Conservation (phyloP, 2,329 filamentous ascomycete species). For the Penicillium sp. region DNA sequence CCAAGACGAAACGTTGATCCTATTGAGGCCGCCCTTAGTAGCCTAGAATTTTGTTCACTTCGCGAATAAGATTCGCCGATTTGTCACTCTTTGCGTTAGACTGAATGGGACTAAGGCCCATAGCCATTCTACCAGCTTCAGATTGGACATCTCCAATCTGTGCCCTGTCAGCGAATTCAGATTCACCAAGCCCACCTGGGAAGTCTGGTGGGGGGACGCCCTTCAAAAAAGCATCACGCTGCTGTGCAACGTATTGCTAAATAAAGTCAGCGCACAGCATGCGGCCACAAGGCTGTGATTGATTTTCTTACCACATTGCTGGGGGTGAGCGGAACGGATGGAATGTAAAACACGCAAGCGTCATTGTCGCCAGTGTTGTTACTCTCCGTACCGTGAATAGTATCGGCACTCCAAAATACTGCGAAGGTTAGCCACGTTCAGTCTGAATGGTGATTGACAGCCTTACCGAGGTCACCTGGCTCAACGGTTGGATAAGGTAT, state of each 20-base stretch:
- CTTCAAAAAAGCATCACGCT: constrained; percentile 8
- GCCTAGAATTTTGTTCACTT: background rate
- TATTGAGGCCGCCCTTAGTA: no score
- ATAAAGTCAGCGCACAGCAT: background rate
- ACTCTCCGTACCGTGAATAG: constrained; percentile 10
- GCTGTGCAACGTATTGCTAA: constrained; percentile 13
- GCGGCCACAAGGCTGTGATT: background rate
- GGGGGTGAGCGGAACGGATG: constrained; percentile 11
- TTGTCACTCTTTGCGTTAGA: background rate
- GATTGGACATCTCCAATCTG: constrained; percentile 3
- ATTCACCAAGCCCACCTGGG: constrained; percentile 11
- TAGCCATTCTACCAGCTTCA: constrained; percentile 1
- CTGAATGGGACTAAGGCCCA: background rate
- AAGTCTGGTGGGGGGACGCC: constrained; percentile 16
- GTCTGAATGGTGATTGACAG: background rate
- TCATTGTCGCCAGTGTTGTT: constrained; percentile 6
- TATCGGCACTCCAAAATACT: constrained; percentile 8
- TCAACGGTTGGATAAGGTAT: constrained; percentile 5
- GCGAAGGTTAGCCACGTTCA: background rate
- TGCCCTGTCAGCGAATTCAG: constrained; percentile 6
- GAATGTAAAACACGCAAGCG: constrained; percentile 16
- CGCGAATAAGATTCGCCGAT: background rate
- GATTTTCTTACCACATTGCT: constrained; percentile 8
- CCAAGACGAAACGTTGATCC: no score
- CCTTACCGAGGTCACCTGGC: constrained; percentile 13